A percentile compares a stretch with the other conserved stretches of the same genome.
phyloP scores from a whole-genome alignment of 352 stramenopile genomes.

The Globisporangium spiculum region DNA sequence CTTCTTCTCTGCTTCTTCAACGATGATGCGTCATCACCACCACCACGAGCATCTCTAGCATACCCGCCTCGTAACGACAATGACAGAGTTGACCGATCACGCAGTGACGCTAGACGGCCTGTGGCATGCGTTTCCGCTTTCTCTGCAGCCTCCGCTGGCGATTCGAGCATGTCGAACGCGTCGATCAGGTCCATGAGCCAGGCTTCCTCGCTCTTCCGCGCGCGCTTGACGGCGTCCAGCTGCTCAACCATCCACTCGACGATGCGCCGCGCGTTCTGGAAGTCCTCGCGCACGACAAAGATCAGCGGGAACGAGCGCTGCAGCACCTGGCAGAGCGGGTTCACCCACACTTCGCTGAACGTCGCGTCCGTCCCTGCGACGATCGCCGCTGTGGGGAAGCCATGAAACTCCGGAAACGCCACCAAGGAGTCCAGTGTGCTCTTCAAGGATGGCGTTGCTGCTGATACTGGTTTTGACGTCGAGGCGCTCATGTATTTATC shows the following conservation, averaged over 20 bases:
- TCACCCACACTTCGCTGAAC: conserved; percentile 74
- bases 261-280: conserved; percentile 47
- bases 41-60: neutral
- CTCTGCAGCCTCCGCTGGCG: neutral
- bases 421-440: conserved; percentile 20
- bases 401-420: conserved; percentile 42
- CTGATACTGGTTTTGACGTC: neutral
- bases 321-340: conserved; percentile 61
- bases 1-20: neutral
- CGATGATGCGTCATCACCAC: neutral
- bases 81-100: neutral
- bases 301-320: conserved; percentile 69
- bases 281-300: conserved; percentile 51
- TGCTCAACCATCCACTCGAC: conserved; percentile 66
- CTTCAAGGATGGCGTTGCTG: conserved; percentile 7
- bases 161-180: conserved; percentile 32
- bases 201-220: conserved; percentile 38
- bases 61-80: neutral
- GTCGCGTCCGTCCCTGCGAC: conserved; percentile 70
- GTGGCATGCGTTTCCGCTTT: neutral
- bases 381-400: conserved; percentile 57
- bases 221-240: conserved; percentile 36
- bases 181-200: conserved; percentile 61
- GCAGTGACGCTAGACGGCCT: neutral
- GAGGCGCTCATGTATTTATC: conserved; percentile 37